Percentiles rank a stretch among this genome's conserved stretches.
Conservation (phyloP, 2,329 filamentous ascomycete species). For the Ophiostoma tasmaniense region DNA sequence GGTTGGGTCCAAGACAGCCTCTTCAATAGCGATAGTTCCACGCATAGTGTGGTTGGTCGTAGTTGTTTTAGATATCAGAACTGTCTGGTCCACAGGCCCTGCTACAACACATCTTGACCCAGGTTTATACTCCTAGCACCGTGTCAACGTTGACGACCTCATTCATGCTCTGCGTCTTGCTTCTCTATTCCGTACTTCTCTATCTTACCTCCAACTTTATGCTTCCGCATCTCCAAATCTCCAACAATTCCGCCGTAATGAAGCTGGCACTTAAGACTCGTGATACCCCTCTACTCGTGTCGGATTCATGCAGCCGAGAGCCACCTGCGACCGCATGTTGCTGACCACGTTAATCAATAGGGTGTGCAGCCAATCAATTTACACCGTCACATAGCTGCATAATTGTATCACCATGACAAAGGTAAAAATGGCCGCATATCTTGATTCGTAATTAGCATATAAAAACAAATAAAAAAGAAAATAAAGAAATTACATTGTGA, state of each 20-base stretch:
- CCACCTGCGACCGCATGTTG: neutral
- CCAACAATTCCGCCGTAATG: neutral
- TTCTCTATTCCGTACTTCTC: neutral
- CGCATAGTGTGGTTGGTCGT: conserved; percentile 13
- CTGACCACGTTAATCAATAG: neutral
- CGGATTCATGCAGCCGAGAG: neutral
- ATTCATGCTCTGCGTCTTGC: neutral
- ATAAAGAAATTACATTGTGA: neutral
- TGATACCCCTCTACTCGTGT: neutral
- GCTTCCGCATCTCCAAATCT: neutral
- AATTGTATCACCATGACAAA: neutral
- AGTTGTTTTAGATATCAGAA: neutral
- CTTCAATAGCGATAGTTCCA: conserved; percentile 30
- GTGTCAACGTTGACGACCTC: neutral
- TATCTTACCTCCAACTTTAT: neutral
- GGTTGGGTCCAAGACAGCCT: conserved; percentile 29
- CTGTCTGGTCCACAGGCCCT: neutral
- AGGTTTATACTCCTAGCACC: neutral
- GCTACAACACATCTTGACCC: neutral
- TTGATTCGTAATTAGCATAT: neutral
- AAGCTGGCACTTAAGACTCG: neutral
- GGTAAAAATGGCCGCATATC: neutral
- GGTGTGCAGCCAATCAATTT: neutral
- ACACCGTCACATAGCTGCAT: neutral
- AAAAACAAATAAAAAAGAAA: neutral